Base-by-base conservation (phyloP, 2,329 filamentous ascomycete genomes). In the Penicillium digitatum region DNA sequence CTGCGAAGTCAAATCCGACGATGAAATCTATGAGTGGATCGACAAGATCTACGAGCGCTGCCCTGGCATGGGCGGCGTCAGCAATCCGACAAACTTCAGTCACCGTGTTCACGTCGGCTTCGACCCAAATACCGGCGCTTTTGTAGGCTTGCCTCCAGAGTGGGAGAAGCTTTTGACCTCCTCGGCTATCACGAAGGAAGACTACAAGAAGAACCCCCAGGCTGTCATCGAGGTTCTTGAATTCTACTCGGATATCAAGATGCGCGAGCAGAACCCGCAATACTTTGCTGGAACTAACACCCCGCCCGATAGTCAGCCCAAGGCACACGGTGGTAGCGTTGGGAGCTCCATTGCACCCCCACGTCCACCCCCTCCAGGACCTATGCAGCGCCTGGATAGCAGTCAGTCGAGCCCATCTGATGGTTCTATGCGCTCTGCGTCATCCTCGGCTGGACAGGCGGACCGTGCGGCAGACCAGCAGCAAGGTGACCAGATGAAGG, bases 11-110 rank as follows among this genome's bases (percentile, higher is more conserved):
- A 95, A 96, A 76, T 88, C 87, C 54, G 94, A 99, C 68, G 93
- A 96, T 69, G 94, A 99, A 65, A 85, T 99, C 51, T 99, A 99
- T 74, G 91, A 95, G 67, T 99, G 94, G 94, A 96, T 97, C 68
- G 94, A 99, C 74, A 90, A 92, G 72, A 95, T 99, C 63, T 97
- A 97, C 72, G 91, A 93, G 65, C 88, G 93, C 61, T 97, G 93
- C 73, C 94, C 94, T 18, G 93, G 90, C 59, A 96, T 97, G 90
- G 92, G 94, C 58, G 94, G 94, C 65, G 94, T 99, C 54, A 96
- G 93, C 76, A 96, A 97, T 74, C 94, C 94, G 6, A 97, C 94
- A 62, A 96, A 97, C 78, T 99, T 99, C 78, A 91, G 89, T 24
- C 94, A 99, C 72, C 88, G 92, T 44, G 92, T 99, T 24, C 94